These are phyloP conservation scores for Zymoseptoria passerinii DNA, from an alignment of 2,329 filamentous ascomycete genomes.

Conservation along the genomic window DNA sequence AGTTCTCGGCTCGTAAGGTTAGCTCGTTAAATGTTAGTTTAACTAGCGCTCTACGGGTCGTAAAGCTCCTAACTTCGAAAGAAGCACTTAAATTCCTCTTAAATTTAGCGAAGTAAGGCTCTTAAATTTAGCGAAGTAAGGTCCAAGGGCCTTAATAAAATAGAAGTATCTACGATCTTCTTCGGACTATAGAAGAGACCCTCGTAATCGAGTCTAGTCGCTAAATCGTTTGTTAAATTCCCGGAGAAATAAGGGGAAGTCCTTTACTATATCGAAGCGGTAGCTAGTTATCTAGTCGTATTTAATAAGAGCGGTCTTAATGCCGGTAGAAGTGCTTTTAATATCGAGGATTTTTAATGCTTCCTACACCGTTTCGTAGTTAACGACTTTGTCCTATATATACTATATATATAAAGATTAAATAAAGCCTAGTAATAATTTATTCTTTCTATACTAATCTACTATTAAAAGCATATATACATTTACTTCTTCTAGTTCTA, in stretches of 20 bases:
- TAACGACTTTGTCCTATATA: neutral
- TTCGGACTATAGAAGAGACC: too few species aligned
- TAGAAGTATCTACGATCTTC: too few species aligned
- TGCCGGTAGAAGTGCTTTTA: neutral
- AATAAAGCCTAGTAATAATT: neutral
- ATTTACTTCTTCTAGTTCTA: neutral
- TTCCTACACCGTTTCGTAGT: neutral
- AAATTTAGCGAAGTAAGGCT: too few species aligned
- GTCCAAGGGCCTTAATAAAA: too few species aligned
- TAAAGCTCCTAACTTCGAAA: too few species aligned
- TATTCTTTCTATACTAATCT: neutral
- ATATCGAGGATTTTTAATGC: neutral
- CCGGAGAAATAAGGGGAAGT: neutral
- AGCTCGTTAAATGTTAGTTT: too few species aligned
- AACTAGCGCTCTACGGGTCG: too few species aligned
- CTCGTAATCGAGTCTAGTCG: too few species aligned
- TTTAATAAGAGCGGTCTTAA: too few species aligned
- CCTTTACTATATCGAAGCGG: neutral
- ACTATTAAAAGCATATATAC: neutral
- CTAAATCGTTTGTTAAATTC: neutral
- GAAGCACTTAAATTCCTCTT: too few species aligned
- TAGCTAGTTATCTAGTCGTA: neutral
- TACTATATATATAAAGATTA: neutral
- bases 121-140: too few species aligned
- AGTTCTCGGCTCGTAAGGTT: too few species aligned